Evolutionary conservation across 306 rosid genomes (phyloP).

Genomic region (Vigna unguiculata): DNA sequence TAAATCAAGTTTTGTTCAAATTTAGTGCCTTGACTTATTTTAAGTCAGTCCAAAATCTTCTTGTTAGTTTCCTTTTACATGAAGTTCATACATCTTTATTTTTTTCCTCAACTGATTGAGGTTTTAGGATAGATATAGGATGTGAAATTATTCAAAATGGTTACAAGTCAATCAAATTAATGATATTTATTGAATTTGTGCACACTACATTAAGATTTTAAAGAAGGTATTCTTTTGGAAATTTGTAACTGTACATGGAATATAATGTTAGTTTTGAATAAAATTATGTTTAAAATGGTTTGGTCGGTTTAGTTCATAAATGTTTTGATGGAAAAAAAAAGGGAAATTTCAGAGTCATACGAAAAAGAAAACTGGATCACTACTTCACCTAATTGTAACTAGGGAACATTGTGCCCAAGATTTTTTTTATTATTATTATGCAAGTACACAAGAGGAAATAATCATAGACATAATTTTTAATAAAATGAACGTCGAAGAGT

Average conservation of each 20-base stretch:
- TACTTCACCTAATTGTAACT: too few relatives aligned
- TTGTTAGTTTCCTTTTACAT: background rate
- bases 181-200: background rate
- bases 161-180: background rate
- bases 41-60: background rate
- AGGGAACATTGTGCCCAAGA: too few relatives aligned
- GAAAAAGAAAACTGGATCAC: too few relatives aligned
- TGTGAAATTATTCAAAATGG: background rate
- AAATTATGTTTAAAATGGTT: background rate
- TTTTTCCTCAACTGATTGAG: background rate
- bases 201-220: too few relatives aligned
- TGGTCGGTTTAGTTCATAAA: conserved; percentile 1
- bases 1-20: background rate
- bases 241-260: too few relatives aligned
- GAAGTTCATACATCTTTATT: background rate
- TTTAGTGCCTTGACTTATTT: background rate
- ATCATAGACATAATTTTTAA: too few relatives aligned
- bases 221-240: background rate
- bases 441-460: too few relatives aligned
- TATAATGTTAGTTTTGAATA: background rate
- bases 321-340: background rate
- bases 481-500: too few relatives aligned
- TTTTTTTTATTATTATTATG: too few relatives aligned
- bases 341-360: too few relatives aligned
- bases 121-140: too few relatives aligned